Percentiles rank a stretch among this genome's conserved stretches.
phyloP scores from a whole-genome alignment of 192 early-diverging fungal genomes.

The Coemansia sp. region DNA sequence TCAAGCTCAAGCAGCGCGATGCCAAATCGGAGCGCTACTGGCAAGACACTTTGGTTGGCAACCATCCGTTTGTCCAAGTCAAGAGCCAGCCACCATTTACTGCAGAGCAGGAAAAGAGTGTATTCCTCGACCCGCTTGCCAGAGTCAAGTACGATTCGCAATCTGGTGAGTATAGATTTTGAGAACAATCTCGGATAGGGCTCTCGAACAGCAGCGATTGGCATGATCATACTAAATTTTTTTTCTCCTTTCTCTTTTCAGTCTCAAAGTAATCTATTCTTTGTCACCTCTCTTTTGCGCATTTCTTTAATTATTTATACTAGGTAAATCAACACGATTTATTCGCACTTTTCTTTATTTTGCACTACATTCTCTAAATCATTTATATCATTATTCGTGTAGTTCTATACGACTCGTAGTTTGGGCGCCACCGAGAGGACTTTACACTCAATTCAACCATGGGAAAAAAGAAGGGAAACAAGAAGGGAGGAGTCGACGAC shows the following conservation, averaged over 20 bases:
- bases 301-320: not conserved
- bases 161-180: conserved; percentile 24
- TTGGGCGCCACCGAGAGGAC: not conserved
- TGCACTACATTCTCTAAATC: not conserved
- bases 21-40: conserved; percentile 26
- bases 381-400: not conserved
- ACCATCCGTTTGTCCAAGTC: conserved; percentile 33
- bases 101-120: conserved; percentile 15
- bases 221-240: not conserved
- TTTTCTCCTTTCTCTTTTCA: not conserved
- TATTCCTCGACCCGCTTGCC: conserved; percentile 31
- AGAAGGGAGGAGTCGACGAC: conserved; percentile 8
- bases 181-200: not conserved
- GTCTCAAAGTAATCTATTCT: no score
- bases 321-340: not conserved
- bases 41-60: conserved; percentile 41
- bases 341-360: not conserved
- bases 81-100: conserved; percentile 33
- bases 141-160: conserved; percentile 17
- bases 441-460: not conserved
- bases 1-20: conserved; percentile 5
- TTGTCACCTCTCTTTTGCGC: not conserved
- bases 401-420: not conserved
- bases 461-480: conserved; percentile 23
- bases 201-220: no score